Evolutionary conservation across 208 protist genomes (phyloP), one percentile per base, ranked within the genome.

Genomic region (Leishmania arabica): DNA sequence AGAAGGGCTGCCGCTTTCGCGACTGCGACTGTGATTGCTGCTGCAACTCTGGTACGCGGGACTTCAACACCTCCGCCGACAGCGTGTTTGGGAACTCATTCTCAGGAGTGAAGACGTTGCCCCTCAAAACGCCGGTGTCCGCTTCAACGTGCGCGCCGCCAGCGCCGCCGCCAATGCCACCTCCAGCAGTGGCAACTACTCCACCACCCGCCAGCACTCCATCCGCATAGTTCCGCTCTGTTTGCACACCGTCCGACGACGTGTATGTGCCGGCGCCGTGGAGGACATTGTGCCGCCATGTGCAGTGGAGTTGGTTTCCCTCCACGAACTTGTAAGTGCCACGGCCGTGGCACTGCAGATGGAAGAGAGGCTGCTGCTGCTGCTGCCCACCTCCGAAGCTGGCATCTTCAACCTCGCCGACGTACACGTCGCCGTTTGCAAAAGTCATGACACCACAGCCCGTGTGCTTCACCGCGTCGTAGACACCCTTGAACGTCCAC

Each of bases 11-110:
- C 3, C 80, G 81, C 49, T 79, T 85, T 3, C 66, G 54, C 24
- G 70, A 68, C 72, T 87, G 80, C 72, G 79, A 7, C 62, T 51
- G 56, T 3, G 45, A n/a, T n/a, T 58, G 24, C 49, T 27, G 56
- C 58, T 53, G 82, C 40, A 49, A 7, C 31, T 85, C 77, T 47
- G 75, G 64, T 54, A 88, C 40, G 31, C 80, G 75, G 15, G 83
- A 79, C 84, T 83, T 90, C 51, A 93, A 75, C 27, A 81, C 83
- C 15, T 89, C 89, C 66, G 86, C 91, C 15, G 93, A 95, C 17
- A 90, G 86, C 2, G 89, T 93, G 80, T 94, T 94, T 60, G 91
- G 91, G 64, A 94, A 95, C 85, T 93, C 91, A 64, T 95, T 95
- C 75, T 94, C 89, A 8, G 91, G 84, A 7, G 88, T 88, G 54